A percentile compares a stretch with the other conserved stretches of the same genome.
Conservation (phyloP, 805 yeast species). For the Saturnispora sanitii region DNA sequence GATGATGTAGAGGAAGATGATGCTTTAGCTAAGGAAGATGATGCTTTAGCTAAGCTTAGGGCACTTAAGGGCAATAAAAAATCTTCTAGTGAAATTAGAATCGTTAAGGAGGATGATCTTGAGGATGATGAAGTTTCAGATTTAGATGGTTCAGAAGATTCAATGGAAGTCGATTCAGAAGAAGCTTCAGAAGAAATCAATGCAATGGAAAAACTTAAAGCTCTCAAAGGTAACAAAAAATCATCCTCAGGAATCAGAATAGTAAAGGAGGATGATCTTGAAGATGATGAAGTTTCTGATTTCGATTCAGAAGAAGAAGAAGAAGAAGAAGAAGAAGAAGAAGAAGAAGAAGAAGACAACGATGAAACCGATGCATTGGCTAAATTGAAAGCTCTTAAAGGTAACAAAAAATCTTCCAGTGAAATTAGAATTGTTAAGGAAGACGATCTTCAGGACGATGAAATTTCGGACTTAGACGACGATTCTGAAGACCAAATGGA, state of each 20-base stretch:
- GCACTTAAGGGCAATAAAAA: conserved; percentile 29
- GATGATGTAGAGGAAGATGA: conserved; percentile 8
- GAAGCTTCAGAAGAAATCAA: conserved; percentile 11
- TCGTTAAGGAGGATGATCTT: conserved; percentile 24
- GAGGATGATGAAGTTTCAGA: conserved; percentile 20
- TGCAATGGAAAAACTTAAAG: conserved; percentile 27
- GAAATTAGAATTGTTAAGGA: conserved; percentile 25
- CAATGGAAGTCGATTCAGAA: conserved; percentile 18
- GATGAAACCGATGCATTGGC: conserved; percentile 8
- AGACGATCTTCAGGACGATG: conserved; percentile 22
- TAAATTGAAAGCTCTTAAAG: conserved; percentile 34
- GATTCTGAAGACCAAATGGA: conserved; percentile 13
- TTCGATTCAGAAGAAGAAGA: conserved; percentile 11
- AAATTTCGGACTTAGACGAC: conserved; percentile 16
- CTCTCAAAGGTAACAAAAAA: conserved; percentile 27
- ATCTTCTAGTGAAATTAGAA: conserved; percentile 16
- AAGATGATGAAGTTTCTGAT: conserved; percentile 19
- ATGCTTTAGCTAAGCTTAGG: conserved; percentile 26
- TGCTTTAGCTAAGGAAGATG: conserved; percentile 18
- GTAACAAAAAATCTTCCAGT: conserved; percentile 15
- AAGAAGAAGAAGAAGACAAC: conserved; percentile 21
- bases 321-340: conserved; percentile 3
- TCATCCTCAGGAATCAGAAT: conserved; percentile 19
- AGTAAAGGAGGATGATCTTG: conserved; percentile 23
- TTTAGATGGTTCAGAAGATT: conserved; percentile 7